Evolutionary conservation across 169 alveolate species (phyloP), one percentile per base, ranked within the genome.

Genomic region (Plasmodium yoelii): DNA sequence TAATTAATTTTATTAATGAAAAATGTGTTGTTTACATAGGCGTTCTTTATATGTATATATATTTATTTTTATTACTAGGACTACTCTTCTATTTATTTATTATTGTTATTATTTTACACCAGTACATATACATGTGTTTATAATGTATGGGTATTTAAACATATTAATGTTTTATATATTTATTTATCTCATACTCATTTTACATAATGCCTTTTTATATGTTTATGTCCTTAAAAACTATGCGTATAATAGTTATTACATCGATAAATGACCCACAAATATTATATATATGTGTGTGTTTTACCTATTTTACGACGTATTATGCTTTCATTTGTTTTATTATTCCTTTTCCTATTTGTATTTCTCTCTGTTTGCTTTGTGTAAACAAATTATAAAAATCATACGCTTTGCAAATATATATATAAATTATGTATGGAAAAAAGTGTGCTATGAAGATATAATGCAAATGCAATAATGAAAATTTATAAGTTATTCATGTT

Each of bases 371-470:
- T 46, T 46, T 55, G 22, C 42, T 18, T 18, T 28, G 39, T 68
- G 77, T 28, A 19, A 28, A 13, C 39, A 49, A 39, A 34, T 34
- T 63, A n/a, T 61, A 26, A 26, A 9, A 24, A 12, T 8, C n/a
- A 26, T 63, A 63, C 34, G 55, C 39, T 63, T 51, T 34, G 42
- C 6, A 34, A 34, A 34, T 59, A 18, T 59, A 28, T 42, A 56
- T 44, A 53, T 46, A 55, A 19, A 39, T 7, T 47, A 71, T 44
- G 53, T 24, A 73, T 47, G 13, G 49, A 28, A 53, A 47, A 63
- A 73, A 73, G 60, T 26, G 53, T 19, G 28, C 7, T 15, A 34
- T 57, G 71, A 49, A 73, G 72, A 73, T 55, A 73, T 64, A 73
- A 59, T 44, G 19, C 73, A 10, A 59, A 61, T 18, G 59, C 15